Base-by-base conservation (phyloP, 768 basidiomycete genomes). In the Cystofilobasidium ferigula region DNA sequence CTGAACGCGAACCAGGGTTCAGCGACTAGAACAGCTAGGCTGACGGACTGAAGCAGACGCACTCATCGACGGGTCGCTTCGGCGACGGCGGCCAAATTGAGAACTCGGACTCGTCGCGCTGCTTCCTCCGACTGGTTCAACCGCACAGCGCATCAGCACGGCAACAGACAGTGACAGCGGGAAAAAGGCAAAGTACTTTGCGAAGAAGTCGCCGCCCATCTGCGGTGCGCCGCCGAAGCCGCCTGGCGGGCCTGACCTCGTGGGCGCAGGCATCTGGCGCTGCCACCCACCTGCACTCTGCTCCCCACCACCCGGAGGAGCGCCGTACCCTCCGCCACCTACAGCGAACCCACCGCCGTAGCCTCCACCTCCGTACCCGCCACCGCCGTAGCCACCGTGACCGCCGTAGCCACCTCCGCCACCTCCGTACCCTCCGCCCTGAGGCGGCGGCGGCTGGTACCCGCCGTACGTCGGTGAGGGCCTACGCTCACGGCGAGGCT, bases 11-110 rank as follows among this genome's bases (percentile, higher is more conserved):
- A 42, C 5, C 22, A 61, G 14, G 42, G 8, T 9, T 40, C 9
- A 40, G 38, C 38, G 38, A 16, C 8, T 40, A 8, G 38, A 8
- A 40, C 9, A 40, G 38, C 16, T n/a, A n/a, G 38, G 38, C 38
- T 40, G 38, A 9, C 38, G 16, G 38, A 9, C 38, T 16, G 16
- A 40, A 40, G 38, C 16, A 32, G 51, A 67, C 65, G 53, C 43
- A 67, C 65, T 34, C 40, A 8, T 67, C 58, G 24, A 38, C 67
- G 22, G 67, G n/a, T 5, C 67, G 57, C 42, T 68, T 68, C 16
- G 67, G 67, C 40, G 67, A 68, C 12, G 61, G 53, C 4, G 67
- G 67, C 67, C 67, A 68, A 56, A 68, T 47, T 3, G 32, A 40
- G 22, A 68, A 63, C 28, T 42, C 32, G 14, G 28, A 58, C 20